These are phyloP conservation scores for Phytophthora fragariae DNA, from an alignment of 352 stramenopile species.

Conservation along the genomic window DNA sequence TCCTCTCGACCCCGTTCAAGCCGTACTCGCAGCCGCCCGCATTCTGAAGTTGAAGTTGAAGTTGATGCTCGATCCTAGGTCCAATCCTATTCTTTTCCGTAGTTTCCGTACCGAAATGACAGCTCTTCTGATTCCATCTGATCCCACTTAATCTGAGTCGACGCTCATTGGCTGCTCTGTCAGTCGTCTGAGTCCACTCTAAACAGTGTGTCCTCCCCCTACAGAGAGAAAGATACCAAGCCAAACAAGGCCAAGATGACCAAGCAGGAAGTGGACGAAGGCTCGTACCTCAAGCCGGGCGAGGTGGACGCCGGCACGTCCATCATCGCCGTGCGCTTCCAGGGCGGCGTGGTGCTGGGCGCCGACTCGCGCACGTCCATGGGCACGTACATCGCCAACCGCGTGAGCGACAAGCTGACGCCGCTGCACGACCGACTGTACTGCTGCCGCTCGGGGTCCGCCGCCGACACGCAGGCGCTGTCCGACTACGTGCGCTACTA, in stretches of 20 bases:
- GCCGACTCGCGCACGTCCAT: slow-evolving; percentile 95
- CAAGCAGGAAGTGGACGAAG: slow-evolving; percentile 66
- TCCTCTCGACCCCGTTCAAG: slow-evolving; percentile 38
- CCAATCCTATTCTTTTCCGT: too few relatives aligned
- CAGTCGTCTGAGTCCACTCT: too few relatives aligned
- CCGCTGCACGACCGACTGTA: slow-evolving; percentile 97
- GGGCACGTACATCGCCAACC: slow-evolving; percentile 97
- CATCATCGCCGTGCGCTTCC: slow-evolving; percentile 98
- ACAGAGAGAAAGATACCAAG: neutral
- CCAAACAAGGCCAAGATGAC: slow-evolving; percentile 35
- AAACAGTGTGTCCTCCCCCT: neutral
- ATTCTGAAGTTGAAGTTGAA: slow-evolving; percentile 19
- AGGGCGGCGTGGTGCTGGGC: slow-evolving; percentile 97
- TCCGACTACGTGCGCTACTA: slow-evolving; percentile 88
- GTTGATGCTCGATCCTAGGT: slow-evolving; percentile 2
- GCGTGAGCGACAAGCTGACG: slow-evolving; percentile 98
- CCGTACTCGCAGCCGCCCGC: slow-evolving; percentile 14
- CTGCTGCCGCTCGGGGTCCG: slow-evolving; percentile 97
- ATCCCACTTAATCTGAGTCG: too few relatives aligned
- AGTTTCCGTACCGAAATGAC: too few relatives aligned
- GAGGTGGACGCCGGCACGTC: slow-evolving; percentile 97
- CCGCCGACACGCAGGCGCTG: slow-evolving; percentile 97
- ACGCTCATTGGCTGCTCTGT: too few relatives aligned
- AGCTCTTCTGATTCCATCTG: too few relatives aligned
- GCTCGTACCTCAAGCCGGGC: slow-evolving; percentile 80